Percentiles rank a stretch among this genome's conserved stretches.
Conservation (phyloP, 2,329 filamentous ascomycete species). For the Ophiocordyceps polyrhachis-furcata region DNA sequence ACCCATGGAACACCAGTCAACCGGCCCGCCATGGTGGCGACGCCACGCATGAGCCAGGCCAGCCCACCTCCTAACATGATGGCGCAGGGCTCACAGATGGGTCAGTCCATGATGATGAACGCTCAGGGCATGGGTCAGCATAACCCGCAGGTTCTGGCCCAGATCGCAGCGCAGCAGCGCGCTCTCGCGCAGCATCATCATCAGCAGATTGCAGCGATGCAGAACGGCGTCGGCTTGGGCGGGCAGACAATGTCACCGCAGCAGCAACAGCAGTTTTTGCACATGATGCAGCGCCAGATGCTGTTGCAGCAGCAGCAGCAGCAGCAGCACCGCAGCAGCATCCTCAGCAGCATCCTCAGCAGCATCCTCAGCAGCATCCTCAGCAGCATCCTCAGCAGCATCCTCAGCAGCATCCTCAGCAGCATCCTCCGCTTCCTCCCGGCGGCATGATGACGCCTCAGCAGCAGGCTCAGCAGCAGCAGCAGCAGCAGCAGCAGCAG, state of each 20-base stretch:
- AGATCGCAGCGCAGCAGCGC: constrained; percentile 30
- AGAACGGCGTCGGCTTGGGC: constrained; percentile 19
- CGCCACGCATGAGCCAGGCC: constrained; percentile 42
- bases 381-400: constrained; percentile 11
- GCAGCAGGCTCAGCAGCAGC: constrained; percentile 19
- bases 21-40: constrained; percentile 30
- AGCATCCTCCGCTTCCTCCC: constrained; percentile 9
- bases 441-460: constrained; percentile 22
- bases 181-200: constrained; percentile 24
- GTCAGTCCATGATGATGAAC: constrained; percentile 32
- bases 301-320: constrained; percentile 22
- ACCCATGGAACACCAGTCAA: constrained; percentile 39
- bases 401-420: constrained; percentile 11
- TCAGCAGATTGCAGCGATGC: constrained; percentile 23
- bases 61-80: constrained; percentile 43
- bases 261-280: constrained; percentile 19
- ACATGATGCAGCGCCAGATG: constrained; percentile 19
- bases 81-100: constrained; percentile 36
- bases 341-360: constrained; percentile 10
- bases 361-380: constrained; percentile 9
- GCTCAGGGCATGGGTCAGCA: constrained; percentile 22
- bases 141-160: constrained; percentile 21
- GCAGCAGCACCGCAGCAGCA: constrained; percentile 11
- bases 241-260: constrained; percentile 17
- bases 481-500: constrained; percentile 19